Base-by-base conservation (phyloP, 2,329 filamentous ascomycete genomes). In the Rutstroemia sp. region DNA sequence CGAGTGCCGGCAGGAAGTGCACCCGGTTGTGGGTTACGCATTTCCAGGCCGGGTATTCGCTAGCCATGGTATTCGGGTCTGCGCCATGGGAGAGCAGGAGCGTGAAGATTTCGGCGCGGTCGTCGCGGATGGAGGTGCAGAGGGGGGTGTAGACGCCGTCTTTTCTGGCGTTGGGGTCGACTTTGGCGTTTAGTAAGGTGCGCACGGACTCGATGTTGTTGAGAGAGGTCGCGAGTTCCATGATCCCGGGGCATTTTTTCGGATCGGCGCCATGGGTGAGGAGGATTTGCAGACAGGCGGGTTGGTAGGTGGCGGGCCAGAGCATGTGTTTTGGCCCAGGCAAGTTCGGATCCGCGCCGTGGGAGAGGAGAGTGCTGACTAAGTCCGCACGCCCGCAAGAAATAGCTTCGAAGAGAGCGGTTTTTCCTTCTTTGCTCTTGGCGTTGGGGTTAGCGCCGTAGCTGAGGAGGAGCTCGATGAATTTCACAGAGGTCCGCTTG, bases 261-360 rank as follows among this genome's bases (percentile, higher is more conserved):
- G 71, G 70, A 59, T 86, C 81, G 2, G 83, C 83, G 1, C 83
- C 83, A 25, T 79, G 78, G 2, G 71, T 61, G 0, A 87, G 77
- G 17, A 88, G 73, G 1, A 84, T 68, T 63, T 81, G 75, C 34
- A 88, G 71, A 58, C 80, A 83, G 7, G 74, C 70, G 0, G 83
- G 74, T 51, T 84, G 76, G 69, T 83, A 81, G 0, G 78, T 79
- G 0, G 83, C 76, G 2, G 83, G 82, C 84, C 84, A 85, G 23
- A 88, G 75, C 70, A 84, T 79, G 71, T 88, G 81, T 68, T 87
- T 86, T 10, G 84, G 83, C 1, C 82, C 84, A 1, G 85, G 85
- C 5, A 87, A 72, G 66, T 89, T 88, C 8, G 84, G 78, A 63
- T 87, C 79, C 2, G 85, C 86, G 3, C 79, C 78, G 54, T 83